Percentiles rank a stretch among this genome's conserved stretches.
These are phyloP conservation scores for Starmerella vitae DNA, from an alignment of 805 yeast genomes.

Conservation along the genomic window DNA sequence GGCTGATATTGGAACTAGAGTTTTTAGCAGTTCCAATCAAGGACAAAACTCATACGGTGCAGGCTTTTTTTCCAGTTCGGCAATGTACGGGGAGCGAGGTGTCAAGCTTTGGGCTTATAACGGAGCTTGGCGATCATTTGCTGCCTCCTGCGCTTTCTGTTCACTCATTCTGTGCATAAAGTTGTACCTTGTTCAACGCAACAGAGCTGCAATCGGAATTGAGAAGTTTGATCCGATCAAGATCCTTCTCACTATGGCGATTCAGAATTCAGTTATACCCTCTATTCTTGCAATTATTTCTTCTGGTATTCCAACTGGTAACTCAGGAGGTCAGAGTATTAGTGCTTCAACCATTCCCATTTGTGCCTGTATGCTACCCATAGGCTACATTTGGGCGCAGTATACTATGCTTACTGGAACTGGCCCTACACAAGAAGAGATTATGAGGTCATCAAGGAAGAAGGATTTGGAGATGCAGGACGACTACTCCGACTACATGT, in stretches of 20 bases:
- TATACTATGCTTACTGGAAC: slow-evolving; percentile 3
- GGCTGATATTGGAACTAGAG: slow-evolving; percentile 20
- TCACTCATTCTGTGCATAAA: slow-evolving; percentile 51
- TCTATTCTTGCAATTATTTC: slow-evolving; percentile 48
- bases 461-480: neutral
- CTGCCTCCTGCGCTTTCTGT: slow-evolving; percentile 52
- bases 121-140: slow-evolving; percentile 40
- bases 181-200: slow-evolving; percentile 50
- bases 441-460: neutral
- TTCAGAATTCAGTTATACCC: slow-evolving; percentile 73
- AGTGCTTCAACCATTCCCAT: slow-evolving; percentile 15
- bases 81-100: neutral
- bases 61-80: neutral
- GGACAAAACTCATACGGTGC: neutral
- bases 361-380: slow-evolving; percentile 18
- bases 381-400: slow-evolving; percentile 24
- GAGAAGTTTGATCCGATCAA: slow-evolving; percentile 74
- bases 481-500: neutral
- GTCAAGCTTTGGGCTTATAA: slow-evolving; percentile 21
- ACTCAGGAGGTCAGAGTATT: slow-evolving; percentile 11
- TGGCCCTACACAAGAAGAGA: neutral
- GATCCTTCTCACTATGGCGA: slow-evolving; percentile 62
- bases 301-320: slow-evolving; percentile 2
- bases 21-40: neutral
- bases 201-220: slow-evolving; percentile 65